These are phyloP conservation scores for Avena atlantica DNA, from an alignment of 176 grass and related monocot species.

Conservation along the genomic window DNA sequence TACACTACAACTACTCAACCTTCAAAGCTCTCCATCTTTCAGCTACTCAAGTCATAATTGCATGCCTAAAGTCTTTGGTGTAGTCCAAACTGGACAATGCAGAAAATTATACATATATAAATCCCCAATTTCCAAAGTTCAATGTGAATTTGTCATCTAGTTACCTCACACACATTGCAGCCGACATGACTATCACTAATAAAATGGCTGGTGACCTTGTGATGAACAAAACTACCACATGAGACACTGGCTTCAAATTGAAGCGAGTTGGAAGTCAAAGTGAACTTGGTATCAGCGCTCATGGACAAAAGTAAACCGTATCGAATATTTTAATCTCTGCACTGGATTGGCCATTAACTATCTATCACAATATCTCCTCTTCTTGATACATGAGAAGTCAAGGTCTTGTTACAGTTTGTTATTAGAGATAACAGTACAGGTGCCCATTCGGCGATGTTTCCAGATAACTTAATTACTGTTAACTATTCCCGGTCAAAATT, in stretches of 20 bases:
- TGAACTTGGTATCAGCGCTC: slow-evolving; percentile 38
- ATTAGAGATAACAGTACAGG: slow-evolving; percentile 15
- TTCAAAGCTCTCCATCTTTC: neutral
- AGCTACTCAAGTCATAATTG: slow-evolving; percentile 9
- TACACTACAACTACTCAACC: neutral
- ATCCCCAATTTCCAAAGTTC: neutral
- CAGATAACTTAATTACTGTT: slow-evolving; percentile 27
- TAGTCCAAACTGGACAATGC: neutral
- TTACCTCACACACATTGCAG: slow-evolving; percentile 54
- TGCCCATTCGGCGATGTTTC: slow-evolving; percentile 54
- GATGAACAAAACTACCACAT: slow-evolving; percentile 48
- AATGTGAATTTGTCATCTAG: slow-evolving; percentile 8
- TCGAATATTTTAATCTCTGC: neutral
- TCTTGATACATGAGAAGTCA: slow-evolving; percentile 55
- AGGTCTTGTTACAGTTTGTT: slow-evolving; percentile 39
- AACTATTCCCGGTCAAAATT: slow-evolving; percentile 29
- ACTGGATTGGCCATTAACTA: slow-evolving; percentile 38
- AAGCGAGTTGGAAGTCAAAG: slow-evolving; percentile 62
- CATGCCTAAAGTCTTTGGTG: neutral
- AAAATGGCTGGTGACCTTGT: slow-evolving; percentile 44
- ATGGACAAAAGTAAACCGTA: slow-evolving; percentile 38
- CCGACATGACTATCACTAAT: slow-evolving; percentile 53
- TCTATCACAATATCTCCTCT: slow-evolving; percentile 35
- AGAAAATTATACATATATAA: neutral
- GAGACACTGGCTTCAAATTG: slow-evolving; percentile 50